Conservation (phyloP, 345 rosid species). For the Tarenaya hassleriana region DNA sequence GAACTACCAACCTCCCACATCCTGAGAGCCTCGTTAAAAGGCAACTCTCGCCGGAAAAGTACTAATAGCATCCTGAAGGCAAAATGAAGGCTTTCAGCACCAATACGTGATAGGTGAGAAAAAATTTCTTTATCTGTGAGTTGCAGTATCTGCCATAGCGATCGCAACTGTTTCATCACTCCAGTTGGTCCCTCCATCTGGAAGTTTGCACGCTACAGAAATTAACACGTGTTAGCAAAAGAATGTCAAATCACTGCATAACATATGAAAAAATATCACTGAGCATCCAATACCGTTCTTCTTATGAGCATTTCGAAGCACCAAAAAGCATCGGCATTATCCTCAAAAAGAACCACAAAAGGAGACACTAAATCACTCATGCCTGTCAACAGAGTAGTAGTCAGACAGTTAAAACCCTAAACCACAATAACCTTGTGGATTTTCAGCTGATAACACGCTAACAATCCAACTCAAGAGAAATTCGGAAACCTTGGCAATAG, state of each 20-base stretch:
- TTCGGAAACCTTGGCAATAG: slow-evolving; percentile 67
- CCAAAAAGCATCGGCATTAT: slow-evolving; percentile 81
- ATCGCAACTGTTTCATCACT: slow-evolving; percentile 67
- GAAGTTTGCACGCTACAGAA: slow-evolving; percentile 61
- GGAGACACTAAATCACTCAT: slow-evolving; percentile 85
- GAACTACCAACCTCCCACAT: slow-evolving; percentile 73
- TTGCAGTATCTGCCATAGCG: slow-evolving; percentile 68
- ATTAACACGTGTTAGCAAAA: slow-evolving; percentile 16
- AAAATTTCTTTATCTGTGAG: slow-evolving; percentile 59
- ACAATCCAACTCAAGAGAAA: slow-evolving; percentile 1
- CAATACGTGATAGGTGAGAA: slow-evolving; percentile 55
- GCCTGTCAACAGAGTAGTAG: slow-evolving; percentile 39
- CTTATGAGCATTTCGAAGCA: slow-evolving; percentile 86
- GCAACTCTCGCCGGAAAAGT: slow-evolving; percentile 62
- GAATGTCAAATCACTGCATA: slow-evolving; percentile 14
- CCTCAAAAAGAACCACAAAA: slow-evolving; percentile 72
- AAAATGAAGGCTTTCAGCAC: slow-evolving; percentile 86
- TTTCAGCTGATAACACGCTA: slow-evolving; percentile 4
- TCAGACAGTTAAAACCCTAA: slow-evolving; percentile 1
- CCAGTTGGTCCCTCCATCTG: slow-evolving; percentile 75
- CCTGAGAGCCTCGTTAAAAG: slow-evolving; percentile 54
- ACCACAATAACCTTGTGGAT: slow-evolving; percentile 1
- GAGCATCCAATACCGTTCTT: slow-evolving; percentile 52
- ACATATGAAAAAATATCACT: slow-evolving; percentile 9
- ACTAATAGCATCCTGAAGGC: slow-evolving; percentile 79